Conservation (phyloP, 495 filamentous ascomycete genomes). For the Xylaria scruposa region DNA sequence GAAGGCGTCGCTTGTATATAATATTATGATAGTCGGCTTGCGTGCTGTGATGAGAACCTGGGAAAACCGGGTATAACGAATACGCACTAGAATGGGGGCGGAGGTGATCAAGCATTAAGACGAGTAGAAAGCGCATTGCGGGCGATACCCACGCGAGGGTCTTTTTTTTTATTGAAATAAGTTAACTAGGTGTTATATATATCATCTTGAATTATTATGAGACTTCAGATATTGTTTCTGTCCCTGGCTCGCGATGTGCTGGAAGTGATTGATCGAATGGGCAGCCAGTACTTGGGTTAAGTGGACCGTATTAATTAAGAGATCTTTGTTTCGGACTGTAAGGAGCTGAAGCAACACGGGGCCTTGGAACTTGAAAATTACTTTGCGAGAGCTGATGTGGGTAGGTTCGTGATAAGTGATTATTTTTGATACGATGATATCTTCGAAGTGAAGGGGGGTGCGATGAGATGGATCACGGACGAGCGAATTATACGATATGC, state of each 20-base stretch:
- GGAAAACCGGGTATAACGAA: neutral
- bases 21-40: neutral
- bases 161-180: neutral
- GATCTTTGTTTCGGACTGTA: neutral
- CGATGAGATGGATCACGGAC: neutral
- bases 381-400: neutral
- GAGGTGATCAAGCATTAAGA: neutral
- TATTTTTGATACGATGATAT: neutral
- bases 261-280: neutral
- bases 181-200: neutral
- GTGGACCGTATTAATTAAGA: neutral
- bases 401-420: neutral
- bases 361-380: neutral
- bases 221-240: neutral
- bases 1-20: conserved; percentile 8
- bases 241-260: neutral
- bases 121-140: neutral
- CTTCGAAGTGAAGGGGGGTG: neutral
- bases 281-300: neutral
- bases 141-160: neutral
- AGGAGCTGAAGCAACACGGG: neutral
- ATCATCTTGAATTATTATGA: conserved; percentile 4
- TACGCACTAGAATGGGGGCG: conserved; percentile 1
- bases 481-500: neutral
- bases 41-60: neutral